Percentiles rank a stretch among this genome's conserved stretches.
phyloP scores from a whole-genome alignment of 768 basidiomycete genomes.

The Gymnopilus dilepis region DNA sequence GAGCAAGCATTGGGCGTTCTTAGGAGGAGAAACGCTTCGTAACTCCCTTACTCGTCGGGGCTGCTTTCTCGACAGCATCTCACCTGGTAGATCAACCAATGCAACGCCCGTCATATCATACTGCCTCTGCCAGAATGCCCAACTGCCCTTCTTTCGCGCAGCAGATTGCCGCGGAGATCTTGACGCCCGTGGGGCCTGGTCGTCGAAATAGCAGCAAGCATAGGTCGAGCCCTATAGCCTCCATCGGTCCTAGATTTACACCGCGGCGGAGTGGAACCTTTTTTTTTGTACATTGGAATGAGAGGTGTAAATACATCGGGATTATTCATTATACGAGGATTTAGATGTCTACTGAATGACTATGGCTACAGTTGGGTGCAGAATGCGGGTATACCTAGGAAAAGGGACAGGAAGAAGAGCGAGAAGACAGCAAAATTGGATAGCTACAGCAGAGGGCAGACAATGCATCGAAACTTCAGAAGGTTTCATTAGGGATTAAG shows the following conservation, averaged over 20 bases:
- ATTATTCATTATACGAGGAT: neutral
- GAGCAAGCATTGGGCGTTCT: constrained; percentile 45
- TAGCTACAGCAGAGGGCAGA: neutral
- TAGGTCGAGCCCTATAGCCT: neutral
- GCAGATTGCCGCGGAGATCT: neutral
- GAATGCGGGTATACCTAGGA: neutral
- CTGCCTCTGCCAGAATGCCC: neutral
- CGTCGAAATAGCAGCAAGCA: neutral
- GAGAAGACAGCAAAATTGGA: neutral
- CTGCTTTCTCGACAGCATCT: neutral
- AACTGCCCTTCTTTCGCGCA: neutral
- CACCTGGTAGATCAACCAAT: neutral
- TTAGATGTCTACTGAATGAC: neutral
- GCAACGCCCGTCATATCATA: neutral
- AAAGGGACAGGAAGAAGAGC: neutral
- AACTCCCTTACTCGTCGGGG: constrained; percentile 5
- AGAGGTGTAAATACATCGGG: neutral
- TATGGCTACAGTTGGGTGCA: neutral
- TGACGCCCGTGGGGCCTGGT: neutral
- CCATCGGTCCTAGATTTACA: neutral
- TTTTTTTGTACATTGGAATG: neutral
- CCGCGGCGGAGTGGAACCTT: neutral
- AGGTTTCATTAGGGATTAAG: too few relatives aligned
- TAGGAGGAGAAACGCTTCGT: constrained; percentile 20
- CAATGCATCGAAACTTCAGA: too few relatives aligned